These are phyloP conservation scores for Yamadazyma dendronema DNA, from an alignment of 1,139 yeast genomes.

Conservation along the genomic window DNA sequence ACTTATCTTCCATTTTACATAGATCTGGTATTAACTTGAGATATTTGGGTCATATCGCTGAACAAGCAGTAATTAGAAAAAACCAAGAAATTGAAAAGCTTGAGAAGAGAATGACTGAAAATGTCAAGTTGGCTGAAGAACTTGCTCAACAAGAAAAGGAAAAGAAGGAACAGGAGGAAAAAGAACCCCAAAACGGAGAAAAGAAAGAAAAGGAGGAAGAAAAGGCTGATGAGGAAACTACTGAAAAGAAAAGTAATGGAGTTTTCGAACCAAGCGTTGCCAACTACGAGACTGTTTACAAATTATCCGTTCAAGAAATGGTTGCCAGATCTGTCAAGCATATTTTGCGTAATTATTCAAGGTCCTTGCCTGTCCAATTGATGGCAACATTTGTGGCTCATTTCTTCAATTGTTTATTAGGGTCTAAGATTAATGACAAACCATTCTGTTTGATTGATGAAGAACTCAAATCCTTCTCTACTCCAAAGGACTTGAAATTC, in stretches of 20 bases:
- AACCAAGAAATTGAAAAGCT: slow-evolving; percentile 22
- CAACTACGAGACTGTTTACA: slow-evolving; percentile 46
- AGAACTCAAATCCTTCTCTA: slow-evolving; percentile 42
- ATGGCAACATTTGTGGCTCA: slow-evolving; percentile 63
- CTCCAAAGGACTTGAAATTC: slow-evolving; percentile 43
- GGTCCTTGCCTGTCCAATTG: slow-evolving; percentile 51
- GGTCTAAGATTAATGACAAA: slow-evolving; percentile 37
- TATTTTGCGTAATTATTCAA: slow-evolving; percentile 52
- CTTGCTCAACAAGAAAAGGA: slow-evolving; percentile 29
- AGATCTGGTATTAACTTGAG: slow-evolving; percentile 84
- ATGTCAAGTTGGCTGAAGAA: slow-evolving; percentile 25
- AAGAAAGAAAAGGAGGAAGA: slow-evolving; percentile 30
- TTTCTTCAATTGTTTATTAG: slow-evolving; percentile 72
- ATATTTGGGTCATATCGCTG: slow-evolving; percentile 70
- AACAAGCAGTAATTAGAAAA: slow-evolving; percentile 24
- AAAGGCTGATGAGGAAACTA: slow-evolving; percentile 16
- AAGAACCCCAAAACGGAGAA: slow-evolving; percentile 28
- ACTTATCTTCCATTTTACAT: slow-evolving; percentile 69
- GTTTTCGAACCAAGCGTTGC: slow-evolving; percentile 44
- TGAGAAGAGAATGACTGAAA: slow-evolving; percentile 21
- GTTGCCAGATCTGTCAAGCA: slow-evolving; percentile 80
- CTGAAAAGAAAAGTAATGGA: slow-evolving; percentile 35
- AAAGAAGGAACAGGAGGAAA: slow-evolving; percentile 24
- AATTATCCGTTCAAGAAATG: slow-evolving; percentile 63
- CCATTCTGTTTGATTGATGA: slow-evolving; percentile 48